These are phyloP conservation scores for Penicillium robsamsonii DNA, from an alignment of 495 filamentous ascomycete species.

Conservation along the genomic window DNA sequence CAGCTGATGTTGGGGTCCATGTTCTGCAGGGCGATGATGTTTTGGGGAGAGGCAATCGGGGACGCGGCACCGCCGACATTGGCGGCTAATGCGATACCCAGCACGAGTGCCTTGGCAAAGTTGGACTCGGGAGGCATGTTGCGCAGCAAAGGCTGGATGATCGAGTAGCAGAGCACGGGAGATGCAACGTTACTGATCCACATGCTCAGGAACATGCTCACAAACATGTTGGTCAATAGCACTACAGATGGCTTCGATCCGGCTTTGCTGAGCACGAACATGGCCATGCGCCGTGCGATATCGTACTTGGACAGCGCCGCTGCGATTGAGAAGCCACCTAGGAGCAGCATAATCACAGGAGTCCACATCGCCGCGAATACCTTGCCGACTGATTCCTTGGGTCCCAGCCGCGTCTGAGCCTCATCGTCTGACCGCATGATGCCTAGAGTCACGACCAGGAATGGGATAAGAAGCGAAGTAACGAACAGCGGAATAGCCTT, in stretches of 20 bases:
- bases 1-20: slow-evolving; percentile 89
- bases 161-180: slow-evolving; percentile 96
- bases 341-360: slow-evolving; percentile 95
- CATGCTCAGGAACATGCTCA: slow-evolving; percentile 97
- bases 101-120: slow-evolving; percentile 92
- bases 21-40: slow-evolving; percentile 92
- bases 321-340: slow-evolving; percentile 94
- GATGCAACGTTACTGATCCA: slow-evolving; percentile 98
- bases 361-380: slow-evolving; percentile 98
- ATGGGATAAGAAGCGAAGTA: slow-evolving; percentile 89
- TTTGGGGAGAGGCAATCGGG: slow-evolving; percentile 95
- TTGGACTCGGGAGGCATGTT: slow-evolving; percentile 85
- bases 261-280: slow-evolving; percentile 94
- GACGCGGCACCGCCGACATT: slow-evolving; percentile 96
- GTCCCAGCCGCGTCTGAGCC: slow-evolving; percentile 64
- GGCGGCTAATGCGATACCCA: slow-evolving; percentile 92
- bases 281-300: slow-evolving; percentile 95
- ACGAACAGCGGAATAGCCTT: slow-evolving; percentile 98
- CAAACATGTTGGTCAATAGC: slow-evolving; percentile 94
- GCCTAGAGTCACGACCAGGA: slow-evolving; percentile 81
- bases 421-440: slow-evolving; percentile 77
- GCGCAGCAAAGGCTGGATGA: slow-evolving; percentile 83
- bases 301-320: slow-evolving; percentile 95
- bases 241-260: slow-evolving; percentile 86
- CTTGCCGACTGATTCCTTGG: slow-evolving; percentile 72